Base-by-base conservation (phyloP, 164 flowering plant species). In the Berberis thunbergii region DNA sequence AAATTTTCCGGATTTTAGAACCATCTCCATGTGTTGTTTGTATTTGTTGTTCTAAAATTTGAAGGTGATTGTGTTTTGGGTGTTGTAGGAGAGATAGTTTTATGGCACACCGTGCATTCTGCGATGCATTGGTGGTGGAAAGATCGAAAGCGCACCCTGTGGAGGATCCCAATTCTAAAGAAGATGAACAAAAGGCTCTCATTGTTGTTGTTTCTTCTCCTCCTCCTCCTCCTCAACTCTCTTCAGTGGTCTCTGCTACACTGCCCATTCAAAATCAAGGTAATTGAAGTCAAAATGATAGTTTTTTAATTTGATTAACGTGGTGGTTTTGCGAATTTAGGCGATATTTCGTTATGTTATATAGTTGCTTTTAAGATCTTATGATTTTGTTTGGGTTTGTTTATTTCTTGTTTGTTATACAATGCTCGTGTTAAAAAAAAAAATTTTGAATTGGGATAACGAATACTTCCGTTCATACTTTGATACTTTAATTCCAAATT, bases 51-150 rank as follows among this genome's bases (percentile, higher is more conserved):
- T 52, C 49, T 8, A 46, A 4, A 46, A 46, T 46, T 46, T 4
- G n/a, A 7, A 2, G 54, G 3, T 4, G 10, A 10, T 52, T 1
- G 3, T 42, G 39, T n/a, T 49, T 53, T 60, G 67, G 12, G 12
- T 61, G 10, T 59, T 62, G 66, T 4, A 89, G 96, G 86, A 87
- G 88, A 77, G 96, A 89, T 76, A 89, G 91, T 68, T 89, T 89
- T 64, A 75, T 84, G 6, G 85, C 96, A 38, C 96, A 89, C 41
- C 77, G 96, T 49, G 93, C 96, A 2, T 89, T 89, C 57, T 89
- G 72, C 41, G 72, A 70, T 63, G 72, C 72, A 1, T 70, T 70
- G 43, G 72, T 68, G 13, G 72, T 64, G 48, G 72, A 70, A 49
- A 80, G 83, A 59, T 77, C 84, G 13, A 78, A 65, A 65, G 67